These are phyloP conservation scores for Centaurea solstitialis DNA, from an alignment of 129 eudicot genomes.

Conservation along the genomic window DNA sequence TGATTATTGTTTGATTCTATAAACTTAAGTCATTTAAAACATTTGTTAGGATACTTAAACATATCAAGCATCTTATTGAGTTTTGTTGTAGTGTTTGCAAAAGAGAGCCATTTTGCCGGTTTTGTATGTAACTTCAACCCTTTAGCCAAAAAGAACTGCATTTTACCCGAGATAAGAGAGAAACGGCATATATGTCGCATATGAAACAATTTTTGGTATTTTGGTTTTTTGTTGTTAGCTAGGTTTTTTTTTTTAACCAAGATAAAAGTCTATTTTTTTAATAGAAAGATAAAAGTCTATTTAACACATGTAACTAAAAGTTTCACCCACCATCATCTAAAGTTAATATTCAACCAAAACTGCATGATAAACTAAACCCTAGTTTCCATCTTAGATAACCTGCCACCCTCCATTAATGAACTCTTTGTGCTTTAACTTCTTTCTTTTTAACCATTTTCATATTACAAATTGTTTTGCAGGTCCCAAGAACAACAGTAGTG, in stretches of 20 bases:
- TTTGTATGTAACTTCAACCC: neutral
- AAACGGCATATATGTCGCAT: no score
- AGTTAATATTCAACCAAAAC: neutral
- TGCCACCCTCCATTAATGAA: neutral
- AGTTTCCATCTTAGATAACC: neutral
- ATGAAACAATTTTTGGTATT: no score
- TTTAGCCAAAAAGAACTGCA: neutral
- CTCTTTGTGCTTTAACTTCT: neutral
- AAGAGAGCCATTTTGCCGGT: neutral
- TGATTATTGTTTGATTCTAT: no score
- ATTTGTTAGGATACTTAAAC: no score
- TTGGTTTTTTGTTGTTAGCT: no score
- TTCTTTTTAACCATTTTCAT: neutral
- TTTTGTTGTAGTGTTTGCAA: no score
- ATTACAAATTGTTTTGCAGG: constrained; percentile 43
- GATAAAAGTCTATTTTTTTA: no score
- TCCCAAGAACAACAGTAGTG: constrained; percentile 32
- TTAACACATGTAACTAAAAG: no score
- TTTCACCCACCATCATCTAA: neutral
- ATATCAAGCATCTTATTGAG: no score
- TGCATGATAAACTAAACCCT: constrained; percentile 7
- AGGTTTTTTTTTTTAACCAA: no score
- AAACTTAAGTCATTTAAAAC: no score
- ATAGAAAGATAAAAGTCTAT: no score
- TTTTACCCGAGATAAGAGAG: neutral